Evolutionary conservation across 257 asterid species (phyloP).

Genomic region (Petrea volubilis): DNA sequence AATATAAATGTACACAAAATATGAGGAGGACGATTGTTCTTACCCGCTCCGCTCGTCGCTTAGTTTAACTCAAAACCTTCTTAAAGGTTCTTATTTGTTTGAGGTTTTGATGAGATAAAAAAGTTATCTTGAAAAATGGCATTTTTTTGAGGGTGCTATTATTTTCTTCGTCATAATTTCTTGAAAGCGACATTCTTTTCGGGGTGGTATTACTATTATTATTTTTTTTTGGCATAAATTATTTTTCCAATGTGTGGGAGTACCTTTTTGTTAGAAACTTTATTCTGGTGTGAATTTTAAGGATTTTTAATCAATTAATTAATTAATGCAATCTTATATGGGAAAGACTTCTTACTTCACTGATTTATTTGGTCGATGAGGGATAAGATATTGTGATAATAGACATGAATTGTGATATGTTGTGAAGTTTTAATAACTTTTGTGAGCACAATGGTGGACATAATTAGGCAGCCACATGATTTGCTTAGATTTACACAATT

Average conservation of each 20-base stretch:
- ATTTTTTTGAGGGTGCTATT: neutral
- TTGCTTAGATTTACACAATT: too few relatives aligned
- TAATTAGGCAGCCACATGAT: too few relatives aligned
- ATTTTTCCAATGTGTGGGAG: neutral
- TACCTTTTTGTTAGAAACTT: neutral
- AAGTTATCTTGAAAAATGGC: neutral
- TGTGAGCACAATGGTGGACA: neutral
- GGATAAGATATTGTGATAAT: neutral
- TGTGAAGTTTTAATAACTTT: too few relatives aligned
- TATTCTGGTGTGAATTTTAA: neutral
- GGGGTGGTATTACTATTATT: too few relatives aligned
- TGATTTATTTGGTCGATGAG: slow-evolving; percentile 1
- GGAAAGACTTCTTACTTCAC: neutral
- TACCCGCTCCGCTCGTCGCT: too few relatives aligned
- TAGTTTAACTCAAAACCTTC: too few relatives aligned
- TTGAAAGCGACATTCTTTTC: too few relatives aligned
- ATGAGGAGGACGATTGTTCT: too few relatives aligned
- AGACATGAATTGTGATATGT: slow-evolving; percentile 1
- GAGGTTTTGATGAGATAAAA: neutral
- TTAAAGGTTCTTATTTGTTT: neutral
- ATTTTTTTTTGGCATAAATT: neutral
- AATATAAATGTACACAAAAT: too few relatives aligned
- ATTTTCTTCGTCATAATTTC: neutral
- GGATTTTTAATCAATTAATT: too few relatives aligned
- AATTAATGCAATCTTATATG: slow-evolving; percentile 13